A percentile compares a stretch with the other conserved stretches of the same genome.
These are phyloP conservation scores for Effrenium voratum DNA, from an alignment of 73 alveolate genomes.

Conservation along the genomic window DNA sequence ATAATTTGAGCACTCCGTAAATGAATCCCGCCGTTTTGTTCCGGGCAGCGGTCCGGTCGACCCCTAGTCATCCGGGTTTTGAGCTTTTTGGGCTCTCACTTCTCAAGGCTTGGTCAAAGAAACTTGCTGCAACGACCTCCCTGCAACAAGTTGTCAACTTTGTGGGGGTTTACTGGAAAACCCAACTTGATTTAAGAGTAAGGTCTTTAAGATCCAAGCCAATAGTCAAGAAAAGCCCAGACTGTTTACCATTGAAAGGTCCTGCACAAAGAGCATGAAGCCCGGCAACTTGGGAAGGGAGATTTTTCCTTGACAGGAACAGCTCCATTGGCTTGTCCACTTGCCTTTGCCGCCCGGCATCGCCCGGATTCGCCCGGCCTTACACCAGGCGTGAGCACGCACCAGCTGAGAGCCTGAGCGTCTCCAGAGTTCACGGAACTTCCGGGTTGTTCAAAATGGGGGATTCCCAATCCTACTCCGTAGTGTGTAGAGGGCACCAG, in stretches of 20 bases:
- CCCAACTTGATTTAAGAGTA: not conserved
- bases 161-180: no score
- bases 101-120: no score
- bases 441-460: no score
- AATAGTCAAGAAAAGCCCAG: not conserved
- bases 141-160: no score
- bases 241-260: not conserved
- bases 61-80: no score
- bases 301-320: not conserved
- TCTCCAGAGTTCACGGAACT: not conserved
- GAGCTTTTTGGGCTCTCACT: no score
- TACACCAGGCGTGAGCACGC: slow-evolving; percentile 44
- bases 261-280: not conserved
- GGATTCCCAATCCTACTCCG: no score
- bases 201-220: not conserved
- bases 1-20: no score
- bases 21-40: no score
- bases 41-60: no score
- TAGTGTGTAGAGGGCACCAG: not conserved
- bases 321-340: not conserved
- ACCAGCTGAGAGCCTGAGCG: slow-evolving; percentile 19
- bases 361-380: not conserved
- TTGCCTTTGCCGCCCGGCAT: not conserved
- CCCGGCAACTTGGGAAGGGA: not conserved
- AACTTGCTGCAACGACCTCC: no score